Percentiles rank a stretch among this genome's conserved stretches.
Conservation (phyloP, 1,284 basidiomycete genomes). For the Malassezia brasiliensis region DNA sequence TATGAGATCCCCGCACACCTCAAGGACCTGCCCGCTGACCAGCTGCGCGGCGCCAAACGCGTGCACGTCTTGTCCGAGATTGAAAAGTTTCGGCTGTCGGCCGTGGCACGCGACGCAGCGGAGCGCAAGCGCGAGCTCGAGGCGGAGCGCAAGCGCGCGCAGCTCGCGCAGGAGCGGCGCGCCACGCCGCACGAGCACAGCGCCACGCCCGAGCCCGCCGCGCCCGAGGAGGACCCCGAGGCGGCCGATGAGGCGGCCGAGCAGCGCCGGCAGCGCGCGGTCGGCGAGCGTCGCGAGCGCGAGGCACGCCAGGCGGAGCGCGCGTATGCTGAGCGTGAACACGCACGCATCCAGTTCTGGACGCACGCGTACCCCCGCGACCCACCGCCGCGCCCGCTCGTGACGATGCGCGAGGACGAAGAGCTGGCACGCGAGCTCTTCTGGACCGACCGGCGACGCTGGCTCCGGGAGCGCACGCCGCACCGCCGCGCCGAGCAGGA, state of each 20-base stretch:
- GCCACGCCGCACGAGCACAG: neutral
- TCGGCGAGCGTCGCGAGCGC: neutral
- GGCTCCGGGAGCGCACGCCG: slow-evolving; percentile 27
- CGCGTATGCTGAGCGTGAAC: slow-evolving; percentile 22
- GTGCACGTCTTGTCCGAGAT: slow-evolving; percentile 89
- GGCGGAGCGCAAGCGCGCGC: slow-evolving; percentile 25
- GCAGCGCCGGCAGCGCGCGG: neutral
- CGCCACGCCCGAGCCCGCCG: neutral
- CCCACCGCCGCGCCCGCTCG: neutral
- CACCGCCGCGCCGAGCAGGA: slow-evolving; percentile 25
- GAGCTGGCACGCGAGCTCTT: slow-evolving; percentile 17
- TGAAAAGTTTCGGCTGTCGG: slow-evolving; percentile 57
- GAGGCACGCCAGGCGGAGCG: slow-evolving; percentile 12
- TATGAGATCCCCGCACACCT: slow-evolving; percentile 79
- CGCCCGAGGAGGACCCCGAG: slow-evolving; percentile 17
- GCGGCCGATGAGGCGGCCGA: slow-evolving; percentile 25
- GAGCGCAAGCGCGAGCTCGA: slow-evolving; percentile 34
- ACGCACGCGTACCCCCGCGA: neutral
- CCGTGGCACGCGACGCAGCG: slow-evolving; percentile 41
- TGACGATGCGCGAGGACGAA: slow-evolving; percentile 5
- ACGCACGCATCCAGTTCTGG: slow-evolving; percentile 32
- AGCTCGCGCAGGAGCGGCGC: slow-evolving; percentile 5
- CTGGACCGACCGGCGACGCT: slow-evolving; percentile 24
- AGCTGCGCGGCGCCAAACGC: slow-evolving; percentile 87
- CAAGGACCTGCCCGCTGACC: slow-evolving; percentile 85